Percentiles rank a stretch among this genome's conserved stretches.
Conservation (phyloP, 176 grass and related monocot genomes). For the Musa itinerans region DNA sequence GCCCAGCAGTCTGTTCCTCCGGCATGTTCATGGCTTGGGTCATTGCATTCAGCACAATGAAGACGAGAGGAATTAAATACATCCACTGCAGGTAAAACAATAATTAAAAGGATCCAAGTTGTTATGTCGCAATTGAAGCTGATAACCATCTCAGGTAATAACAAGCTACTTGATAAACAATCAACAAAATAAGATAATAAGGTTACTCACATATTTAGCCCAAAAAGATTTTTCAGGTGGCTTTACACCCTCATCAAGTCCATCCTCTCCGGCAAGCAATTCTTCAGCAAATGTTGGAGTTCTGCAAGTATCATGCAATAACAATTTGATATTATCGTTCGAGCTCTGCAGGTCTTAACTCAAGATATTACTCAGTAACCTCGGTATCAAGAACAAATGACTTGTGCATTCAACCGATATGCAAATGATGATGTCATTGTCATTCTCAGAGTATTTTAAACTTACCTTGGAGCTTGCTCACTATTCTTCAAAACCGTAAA, state of each 20-base stretch:
- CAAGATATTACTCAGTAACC: background rate
- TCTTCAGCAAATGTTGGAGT: conserved; percentile 90
- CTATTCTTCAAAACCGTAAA: conserved; percentile 82
- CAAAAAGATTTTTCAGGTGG: conserved; percentile 92
- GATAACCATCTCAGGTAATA: background rate
- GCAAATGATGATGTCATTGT: background rate
- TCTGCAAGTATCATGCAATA: conserved; percentile 35
- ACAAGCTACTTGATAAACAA: background rate
- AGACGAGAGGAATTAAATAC: conserved; percentile 88
- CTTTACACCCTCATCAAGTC: conserved; percentile 68
- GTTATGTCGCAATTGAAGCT: background rate
- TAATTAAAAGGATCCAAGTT: background rate
- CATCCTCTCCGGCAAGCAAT: conserved; percentile 46
- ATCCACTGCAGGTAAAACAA: conserved; percentile 71
- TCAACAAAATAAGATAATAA: background rate
- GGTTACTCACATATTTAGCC: conserved; percentile 92
- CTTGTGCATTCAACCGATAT: background rate
- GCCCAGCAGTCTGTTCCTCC: conserved; percentile 28
- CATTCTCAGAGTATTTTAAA: background rate
- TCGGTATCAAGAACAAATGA: background rate
- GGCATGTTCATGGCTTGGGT: conserved; percentile 82
- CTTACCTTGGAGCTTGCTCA: conserved; percentile 85
- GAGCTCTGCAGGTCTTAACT: background rate
- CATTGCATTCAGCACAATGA: conserved; percentile 89
- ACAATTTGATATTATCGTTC: background rate